A percentile compares a stretch with the other conserved stretches of the same genome.
phyloP scores from a whole-genome alignment of 1,284 basidiomycete species.

The Irpex rosettiformis region DNA sequence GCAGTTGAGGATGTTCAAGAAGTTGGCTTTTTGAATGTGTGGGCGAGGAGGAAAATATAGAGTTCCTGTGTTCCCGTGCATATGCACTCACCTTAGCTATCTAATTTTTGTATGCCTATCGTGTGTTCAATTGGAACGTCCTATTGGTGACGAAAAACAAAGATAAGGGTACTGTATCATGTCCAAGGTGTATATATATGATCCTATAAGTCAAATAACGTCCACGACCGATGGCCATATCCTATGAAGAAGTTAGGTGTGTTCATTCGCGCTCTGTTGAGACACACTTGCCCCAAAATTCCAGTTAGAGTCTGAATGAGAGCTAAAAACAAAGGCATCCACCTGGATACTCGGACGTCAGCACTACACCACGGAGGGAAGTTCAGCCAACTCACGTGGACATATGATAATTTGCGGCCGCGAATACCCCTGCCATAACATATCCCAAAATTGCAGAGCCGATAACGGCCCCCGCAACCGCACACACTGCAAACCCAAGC shows the following conservation, averaged over 20 bases:
- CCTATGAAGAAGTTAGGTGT: slow-evolving; percentile 26
- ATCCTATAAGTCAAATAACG: slow-evolving; percentile 34
- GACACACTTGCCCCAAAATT: slow-evolving; percentile 52
- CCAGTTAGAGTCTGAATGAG: slow-evolving; percentile 66
- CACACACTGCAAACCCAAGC: slow-evolving; percentile 50
- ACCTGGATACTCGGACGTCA: slow-evolving; percentile 39
- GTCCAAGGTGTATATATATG: background rate
- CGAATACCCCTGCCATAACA: slow-evolving; percentile 65
- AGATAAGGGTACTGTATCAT: background rate
- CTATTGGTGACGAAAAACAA: background rate
- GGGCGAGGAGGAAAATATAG: background rate
- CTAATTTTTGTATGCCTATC: background rate
- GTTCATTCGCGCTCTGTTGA: background rate
- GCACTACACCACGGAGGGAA: slow-evolving; percentile 5
- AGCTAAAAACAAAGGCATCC: slow-evolving; percentile 80
- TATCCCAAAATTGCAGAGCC: slow-evolving; percentile 73
- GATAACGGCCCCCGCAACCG: slow-evolving; percentile 62
- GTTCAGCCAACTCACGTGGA: slow-evolving; percentile 59
- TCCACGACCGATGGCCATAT: slow-evolving; percentile 58
- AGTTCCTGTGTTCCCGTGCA: background rate
- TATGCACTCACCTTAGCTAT: background rate
- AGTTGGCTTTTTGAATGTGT: background rate
- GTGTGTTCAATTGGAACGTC: background rate
- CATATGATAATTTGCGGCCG: slow-evolving; percentile 68
- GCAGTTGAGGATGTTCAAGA: slow-evolving; percentile 30